phyloP scores from a whole-genome alignment of 495 filamentous ascomycete genomes.

The Trichoderma gamsii region DNA sequence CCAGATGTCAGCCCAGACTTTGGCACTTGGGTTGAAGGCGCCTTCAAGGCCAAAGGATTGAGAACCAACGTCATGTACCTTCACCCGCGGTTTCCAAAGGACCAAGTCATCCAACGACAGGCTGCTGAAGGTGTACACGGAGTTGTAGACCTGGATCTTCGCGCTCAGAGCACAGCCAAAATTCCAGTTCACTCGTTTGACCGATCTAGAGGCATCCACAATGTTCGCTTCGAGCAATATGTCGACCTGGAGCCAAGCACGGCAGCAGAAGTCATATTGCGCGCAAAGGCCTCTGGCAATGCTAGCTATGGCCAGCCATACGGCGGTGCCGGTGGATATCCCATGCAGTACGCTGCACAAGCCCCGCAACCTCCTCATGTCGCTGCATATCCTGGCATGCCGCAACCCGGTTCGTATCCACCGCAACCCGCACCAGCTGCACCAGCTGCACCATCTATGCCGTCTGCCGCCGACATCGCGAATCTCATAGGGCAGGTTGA shows the following conservation, averaged over 20 bases:
- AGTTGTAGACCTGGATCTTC: constrained; percentile 65
- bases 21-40: constrained; percentile 70
- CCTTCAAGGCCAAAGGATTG: constrained; percentile 64
- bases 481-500: constrained; percentile 61
- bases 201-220: constrained; percentile 61
- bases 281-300: constrained; percentile 51
- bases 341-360: constrained; percentile 19
- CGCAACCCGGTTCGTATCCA: constrained; percentile 17
- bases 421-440: constrained; percentile 33
- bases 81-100: constrained; percentile 68
- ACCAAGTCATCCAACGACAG: constrained; percentile 73
- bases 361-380: constrained; percentile 10
- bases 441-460: constrained; percentile 20
- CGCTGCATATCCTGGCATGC: not conserved
- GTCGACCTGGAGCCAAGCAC: constrained; percentile 68
- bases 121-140: constrained; percentile 85
- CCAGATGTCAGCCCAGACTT: constrained; percentile 78
- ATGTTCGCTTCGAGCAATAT: constrained; percentile 78
- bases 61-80: constrained; percentile 71
- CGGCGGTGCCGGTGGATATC: constrained; percentile 11
- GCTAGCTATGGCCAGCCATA: constrained; percentile 23
- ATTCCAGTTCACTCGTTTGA: constrained; percentile 82
- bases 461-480: constrained; percentile 43
- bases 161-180: constrained; percentile 60
- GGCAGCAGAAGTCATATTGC: constrained; percentile 71